Evolutionary conservation across 768 basidiomycete genomes (phyloP), one percentile per base, ranked within the genome.

Genomic region (Collybiopsis luxurians): DNA sequence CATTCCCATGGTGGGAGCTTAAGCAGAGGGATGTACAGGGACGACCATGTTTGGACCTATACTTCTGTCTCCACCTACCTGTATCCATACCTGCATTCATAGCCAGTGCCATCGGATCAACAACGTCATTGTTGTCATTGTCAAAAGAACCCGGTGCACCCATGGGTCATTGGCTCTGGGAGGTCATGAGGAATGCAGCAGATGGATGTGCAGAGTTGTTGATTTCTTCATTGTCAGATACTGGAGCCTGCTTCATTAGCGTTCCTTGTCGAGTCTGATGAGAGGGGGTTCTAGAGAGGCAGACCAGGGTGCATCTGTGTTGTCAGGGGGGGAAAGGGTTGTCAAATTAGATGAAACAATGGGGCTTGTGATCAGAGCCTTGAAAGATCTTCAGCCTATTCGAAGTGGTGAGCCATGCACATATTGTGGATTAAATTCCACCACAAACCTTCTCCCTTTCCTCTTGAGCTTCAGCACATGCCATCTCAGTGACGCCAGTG

Each of bases 281-380:
- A 92, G 78, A 6, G 92, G 90, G 0, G 85, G 86, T 66, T 92
- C 89, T 58, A 92, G 66, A 3, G 88, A 86, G 5, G 79, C 75
- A n/a, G 80, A 79, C 89, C 89, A 93, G 13, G 87, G 86, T 1
- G 84, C 78, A 12, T 78, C 79, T 28, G 80, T 77, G 13, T 77
- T 79, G 28, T 67, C 60, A 19, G 78, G 78, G 45, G 63, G 76
- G 53, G 54, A 87, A 76, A 0, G 88, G 82, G 3, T 78, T n/a
- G n/a, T n/a, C n/a, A n/a, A n/a, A n/a, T n/a, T n/a, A n/a, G n/a
- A n/a, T n/a, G n/a, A n/a, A n/a, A n/a, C n/a, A n/a, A n/a, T n/a
- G n/a, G n/a, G n/a, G n/a, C n/a, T n/a, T n/a, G n/a, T n/a, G n/a
- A n/a, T n/a, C n/a, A n/a, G n/a, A n/a, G n/a, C n/a, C n/a, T n/a